These are phyloP conservation scores for Parietaria judaica DNA, from an alignment of 306 rosid genomes.

Conservation along the genomic window DNA sequence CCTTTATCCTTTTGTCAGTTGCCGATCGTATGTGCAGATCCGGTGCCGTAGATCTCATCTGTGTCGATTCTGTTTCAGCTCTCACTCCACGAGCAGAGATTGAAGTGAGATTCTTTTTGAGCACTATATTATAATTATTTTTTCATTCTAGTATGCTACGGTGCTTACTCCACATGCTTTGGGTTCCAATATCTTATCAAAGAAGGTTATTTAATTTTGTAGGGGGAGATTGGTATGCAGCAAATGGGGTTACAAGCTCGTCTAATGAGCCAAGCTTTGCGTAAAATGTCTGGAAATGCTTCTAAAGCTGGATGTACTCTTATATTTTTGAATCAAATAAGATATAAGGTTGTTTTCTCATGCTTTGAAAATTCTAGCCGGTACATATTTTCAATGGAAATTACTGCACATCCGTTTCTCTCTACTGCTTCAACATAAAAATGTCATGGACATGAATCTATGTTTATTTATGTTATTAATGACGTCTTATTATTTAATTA, in stretches of 20 bases:
- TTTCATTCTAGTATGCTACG: no score
- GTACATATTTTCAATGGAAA: no score
- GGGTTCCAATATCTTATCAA: constrained; percentile 17
- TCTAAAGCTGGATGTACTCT: constrained; percentile 99
- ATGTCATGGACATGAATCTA: no score
- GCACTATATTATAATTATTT: constrained; percentile 4
- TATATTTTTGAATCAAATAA: constrained; percentile 87
- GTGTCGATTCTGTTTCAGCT: constrained; percentile 96
- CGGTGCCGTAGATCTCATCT: constrained; percentile 92
- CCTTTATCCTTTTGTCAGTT: constrained; percentile 37
- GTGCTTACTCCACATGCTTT: not conserved
- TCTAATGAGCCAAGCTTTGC: constrained; percentile 98
- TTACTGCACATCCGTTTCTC: no score
- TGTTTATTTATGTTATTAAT: no score
- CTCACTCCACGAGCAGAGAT: constrained; percentile 98
- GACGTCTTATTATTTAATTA: no score
- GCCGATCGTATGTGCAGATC: constrained; percentile 99
- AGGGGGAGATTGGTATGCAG: constrained; percentile 99
- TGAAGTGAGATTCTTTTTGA: constrained; percentile 43
- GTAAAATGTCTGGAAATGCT: constrained; percentile 99
- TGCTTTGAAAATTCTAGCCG: constrained; percentile 10
- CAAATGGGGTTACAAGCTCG: constrained; percentile 99
- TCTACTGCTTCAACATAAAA: no score
- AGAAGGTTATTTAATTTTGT: constrained; percentile 9
- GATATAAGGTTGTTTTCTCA: constrained; percentile 70